phyloP scores from a whole-genome alignment of 1,139 yeast genomes.

The Taiozyma onychis region DNA sequence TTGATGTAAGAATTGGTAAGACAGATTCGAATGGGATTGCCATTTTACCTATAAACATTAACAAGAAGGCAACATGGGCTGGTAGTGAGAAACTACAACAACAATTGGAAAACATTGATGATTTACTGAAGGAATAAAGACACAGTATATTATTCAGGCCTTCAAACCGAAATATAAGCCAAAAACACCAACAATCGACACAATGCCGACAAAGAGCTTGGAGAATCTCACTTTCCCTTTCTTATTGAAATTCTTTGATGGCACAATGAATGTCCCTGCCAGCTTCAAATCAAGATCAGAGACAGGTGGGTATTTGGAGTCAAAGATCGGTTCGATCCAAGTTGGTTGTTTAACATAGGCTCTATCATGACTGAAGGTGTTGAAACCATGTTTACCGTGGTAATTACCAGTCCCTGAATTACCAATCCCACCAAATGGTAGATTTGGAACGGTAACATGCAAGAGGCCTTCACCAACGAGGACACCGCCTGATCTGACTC shows the following conservation, averaged over 20 bases:
- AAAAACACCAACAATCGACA: conserved; percentile 7
- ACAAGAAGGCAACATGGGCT: conserved; percentile 55
- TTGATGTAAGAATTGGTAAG: conserved; percentile 54
- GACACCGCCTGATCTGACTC: conserved; percentile 71
- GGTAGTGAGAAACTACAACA: conserved; percentile 43
- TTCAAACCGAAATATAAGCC: conserved; percentile 14
- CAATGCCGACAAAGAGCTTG: conserved; percentile 4
- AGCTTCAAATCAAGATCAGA: conserved; percentile 30
- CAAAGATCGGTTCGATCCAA: conserved; percentile 55
- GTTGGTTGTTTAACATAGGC: conserved; percentile 63
- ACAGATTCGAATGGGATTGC: conserved; percentile 37
- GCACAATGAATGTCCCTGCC: conserved; percentile 13
- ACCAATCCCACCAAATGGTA: conserved; percentile 95
- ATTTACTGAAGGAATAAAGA: background rate
- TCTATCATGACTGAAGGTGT: conserved; percentile 72
- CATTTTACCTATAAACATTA: conserved; percentile 54
- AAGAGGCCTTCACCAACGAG: conserved; percentile 66
- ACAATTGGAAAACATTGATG: conserved; percentile 12
- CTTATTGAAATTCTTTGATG: conserved; percentile 18
- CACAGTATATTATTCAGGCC: background rate
- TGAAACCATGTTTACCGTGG: conserved; percentile 73
- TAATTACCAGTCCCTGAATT: conserved; percentile 75
- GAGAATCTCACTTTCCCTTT: conserved; percentile 13
- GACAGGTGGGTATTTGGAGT: conserved; percentile 69
- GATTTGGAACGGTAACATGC: conserved; percentile 63